A percentile compares a stretch with the other conserved stretches of the same genome.
Evolutionary conservation across 495 filamentous ascomycete genomes (phyloP).

Genomic region (Zalerion maritima): DNA sequence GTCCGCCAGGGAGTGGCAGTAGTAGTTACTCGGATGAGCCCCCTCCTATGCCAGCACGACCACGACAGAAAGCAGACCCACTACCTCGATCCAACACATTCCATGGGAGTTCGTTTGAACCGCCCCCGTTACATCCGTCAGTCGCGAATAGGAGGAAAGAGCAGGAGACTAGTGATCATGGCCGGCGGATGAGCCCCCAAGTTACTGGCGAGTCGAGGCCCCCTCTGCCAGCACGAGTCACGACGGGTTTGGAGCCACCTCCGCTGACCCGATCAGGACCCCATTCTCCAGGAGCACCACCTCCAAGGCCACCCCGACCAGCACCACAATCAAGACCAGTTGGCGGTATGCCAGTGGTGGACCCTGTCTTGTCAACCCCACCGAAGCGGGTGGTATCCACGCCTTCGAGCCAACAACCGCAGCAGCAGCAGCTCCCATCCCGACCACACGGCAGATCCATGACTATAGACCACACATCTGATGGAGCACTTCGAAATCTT

Average conservation of each 20-base stretch:
- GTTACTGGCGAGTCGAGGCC: slow-evolving; percentile 37
- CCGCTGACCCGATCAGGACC: slow-evolving; percentile 11
- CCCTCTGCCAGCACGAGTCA: slow-evolving; percentile 42
- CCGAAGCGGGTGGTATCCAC: slow-evolving; percentile 37
- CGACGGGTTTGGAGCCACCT: slow-evolving; percentile 17
- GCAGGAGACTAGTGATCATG: slow-evolving; percentile 19
- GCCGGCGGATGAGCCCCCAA: slow-evolving; percentile 17
- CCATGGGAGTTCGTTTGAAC: slow-evolving; percentile 23
- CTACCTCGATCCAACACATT: slow-evolving; percentile 14
- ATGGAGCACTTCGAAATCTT: slow-evolving; percentile 22
- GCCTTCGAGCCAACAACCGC: slow-evolving; percentile 27
- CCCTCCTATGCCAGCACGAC: slow-evolving; percentile 24
- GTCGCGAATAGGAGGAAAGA: slow-evolving; percentile 21
- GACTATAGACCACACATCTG: slow-evolving; percentile 29
- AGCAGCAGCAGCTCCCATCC: slow-evolving; percentile 16
- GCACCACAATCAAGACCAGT: slow-evolving; percentile 15
- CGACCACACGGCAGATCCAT: slow-evolving; percentile 34
- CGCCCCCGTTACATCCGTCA: slow-evolving; percentile 35
- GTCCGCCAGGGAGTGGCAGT: slow-evolving; percentile 67
- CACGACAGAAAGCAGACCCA: slow-evolving; percentile 5
- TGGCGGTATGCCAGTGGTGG: slow-evolving; percentile 4
- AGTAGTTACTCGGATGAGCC: slow-evolving; percentile 34
- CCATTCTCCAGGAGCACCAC: slow-evolving; percentile 18
- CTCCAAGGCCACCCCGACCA: slow-evolving; percentile 32
- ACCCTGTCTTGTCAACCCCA: slow-evolving; percentile 20